Conservation (phyloP, 768 basidiomycete species). For the Amanita exitialis region DNA sequence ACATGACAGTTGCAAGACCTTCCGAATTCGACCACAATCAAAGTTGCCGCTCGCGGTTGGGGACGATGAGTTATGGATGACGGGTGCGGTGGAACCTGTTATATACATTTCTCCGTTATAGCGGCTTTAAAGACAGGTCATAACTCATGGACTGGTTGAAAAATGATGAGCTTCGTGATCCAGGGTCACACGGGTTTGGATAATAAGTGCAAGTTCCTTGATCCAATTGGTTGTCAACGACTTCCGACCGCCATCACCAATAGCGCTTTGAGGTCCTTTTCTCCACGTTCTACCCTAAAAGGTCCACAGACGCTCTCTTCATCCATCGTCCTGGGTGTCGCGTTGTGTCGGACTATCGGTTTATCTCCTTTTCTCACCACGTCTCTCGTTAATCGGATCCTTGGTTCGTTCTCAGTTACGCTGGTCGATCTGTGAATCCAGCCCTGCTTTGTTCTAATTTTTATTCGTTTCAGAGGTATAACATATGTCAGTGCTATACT, state of each 20-base stretch:
- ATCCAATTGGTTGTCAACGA: slow-evolving; percentile 1
- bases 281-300: background rate
- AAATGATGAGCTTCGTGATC: background rate
- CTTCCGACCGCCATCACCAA: background rate
- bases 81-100: too few species aligned
- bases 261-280: background rate
- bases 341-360: background rate
- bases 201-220: background rate
- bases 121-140: too few species aligned
- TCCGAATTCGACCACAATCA: too few species aligned
- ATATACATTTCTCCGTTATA: too few species aligned
- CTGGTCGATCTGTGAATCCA: slow-evolving; percentile 4
- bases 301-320: background rate
- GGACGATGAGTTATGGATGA: too few species aligned
- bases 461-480: background rate
- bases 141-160: background rate
- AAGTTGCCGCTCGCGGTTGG: too few species aligned
- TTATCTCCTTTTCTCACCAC: too few species aligned
- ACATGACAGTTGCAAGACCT: too few species aligned
- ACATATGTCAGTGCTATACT: background rate
- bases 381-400: background rate
- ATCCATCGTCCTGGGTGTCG: background rate
- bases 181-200: slow-evolving; percentile 1
- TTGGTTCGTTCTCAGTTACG: background rate
- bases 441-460: background rate